Conservation (phyloP, 2,329 filamentous ascomycete species). For the Annulohypoxylon truncatum region DNA sequence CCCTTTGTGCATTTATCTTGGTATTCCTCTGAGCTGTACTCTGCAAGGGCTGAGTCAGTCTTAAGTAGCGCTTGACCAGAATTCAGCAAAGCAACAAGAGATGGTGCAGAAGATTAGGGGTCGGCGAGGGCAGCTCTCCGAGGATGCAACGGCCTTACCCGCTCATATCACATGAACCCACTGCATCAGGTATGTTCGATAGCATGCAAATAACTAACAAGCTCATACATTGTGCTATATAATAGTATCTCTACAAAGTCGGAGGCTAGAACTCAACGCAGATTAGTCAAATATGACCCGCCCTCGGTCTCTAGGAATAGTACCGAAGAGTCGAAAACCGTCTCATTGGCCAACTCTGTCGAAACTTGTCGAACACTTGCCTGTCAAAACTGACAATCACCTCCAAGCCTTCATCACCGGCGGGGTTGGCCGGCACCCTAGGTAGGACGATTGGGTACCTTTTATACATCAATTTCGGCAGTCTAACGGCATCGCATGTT, state of each 20-base stretch:
- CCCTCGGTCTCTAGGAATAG: conserved; percentile 27
- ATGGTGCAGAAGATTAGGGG: too few species aligned
- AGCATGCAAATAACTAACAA: too few species aligned
- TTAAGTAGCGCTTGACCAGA: too few species aligned
- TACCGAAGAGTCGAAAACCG: conserved; percentile 40
- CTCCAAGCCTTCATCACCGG: conserved; percentile 38
- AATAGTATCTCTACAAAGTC: neutral
- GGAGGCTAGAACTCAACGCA: neutral
- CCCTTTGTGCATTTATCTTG: too few species aligned
- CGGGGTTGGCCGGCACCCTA: conserved; percentile 32
- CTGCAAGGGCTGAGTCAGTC: too few species aligned
- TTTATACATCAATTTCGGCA: conserved; percentile 37
- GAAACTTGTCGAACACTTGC: conserved; percentile 35
- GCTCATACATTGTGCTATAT: neutral
- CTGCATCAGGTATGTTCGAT: too few species aligned
- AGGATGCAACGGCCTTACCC: too few species aligned
- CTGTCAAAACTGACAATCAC: conserved; percentile 44
- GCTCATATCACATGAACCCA: too few species aligned
- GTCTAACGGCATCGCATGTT: conserved; percentile 46
- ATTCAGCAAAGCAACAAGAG: too few species aligned
- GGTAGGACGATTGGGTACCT: conserved; percentile 48
- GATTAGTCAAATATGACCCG: neutral
- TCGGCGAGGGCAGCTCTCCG: too few species aligned
- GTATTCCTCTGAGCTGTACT: too few species aligned
- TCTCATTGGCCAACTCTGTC: conserved; percentile 29